Evolutionary conservation across 495 filamentous ascomycete species (phyloP).

Genomic region (Achaetomiella virescens): DNA sequence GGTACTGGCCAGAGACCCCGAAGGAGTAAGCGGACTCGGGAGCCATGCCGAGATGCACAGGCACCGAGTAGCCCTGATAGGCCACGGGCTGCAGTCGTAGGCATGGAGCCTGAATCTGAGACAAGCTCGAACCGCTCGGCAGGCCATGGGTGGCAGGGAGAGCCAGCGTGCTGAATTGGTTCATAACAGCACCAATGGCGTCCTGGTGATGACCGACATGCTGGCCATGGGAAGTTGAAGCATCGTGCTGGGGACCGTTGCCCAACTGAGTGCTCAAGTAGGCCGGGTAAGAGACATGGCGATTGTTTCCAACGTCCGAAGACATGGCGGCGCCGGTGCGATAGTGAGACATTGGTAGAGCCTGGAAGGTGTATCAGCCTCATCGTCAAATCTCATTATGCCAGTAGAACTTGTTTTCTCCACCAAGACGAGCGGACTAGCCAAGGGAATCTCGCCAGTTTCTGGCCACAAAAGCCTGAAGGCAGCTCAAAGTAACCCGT

Average conservation of each 20-base stretch:
- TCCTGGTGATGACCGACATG: constrained; percentile 22
- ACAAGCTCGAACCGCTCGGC: constrained; percentile 13
- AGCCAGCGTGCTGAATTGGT: constrained; percentile 35
- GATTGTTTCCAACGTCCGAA: constrained; percentile 22
- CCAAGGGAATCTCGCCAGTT: no score
- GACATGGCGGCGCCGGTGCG: constrained; percentile 19
- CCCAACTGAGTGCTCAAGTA: constrained; percentile 23
- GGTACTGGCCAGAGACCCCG: constrained; percentile 26
- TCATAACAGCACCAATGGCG: constrained; percentile 29
- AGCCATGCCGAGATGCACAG: constrained; percentile 28
- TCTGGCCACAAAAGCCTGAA: no score
- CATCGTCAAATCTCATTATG: background rate
- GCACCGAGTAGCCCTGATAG: constrained; percentile 29
- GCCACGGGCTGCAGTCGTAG: constrained; percentile 32
- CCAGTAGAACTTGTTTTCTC: background rate
- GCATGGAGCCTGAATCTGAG: constrained; percentile 23
- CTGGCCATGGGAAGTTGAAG: constrained; percentile 19
- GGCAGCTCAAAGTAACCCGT: background rate
- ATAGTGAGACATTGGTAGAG: constrained; percentile 21
- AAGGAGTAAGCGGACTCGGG: constrained; percentile 24
- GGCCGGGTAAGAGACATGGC: constrained; percentile 20
- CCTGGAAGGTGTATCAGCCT: background rate
- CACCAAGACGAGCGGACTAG: no score
- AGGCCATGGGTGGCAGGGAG: constrained; percentile 27
- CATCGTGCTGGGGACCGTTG: constrained; percentile 22